A percentile compares a stretch with the other conserved stretches of the same genome.
Conservation (phyloP, 2,329 filamentous ascomycete species). For the Penicillium sp. region DNA sequence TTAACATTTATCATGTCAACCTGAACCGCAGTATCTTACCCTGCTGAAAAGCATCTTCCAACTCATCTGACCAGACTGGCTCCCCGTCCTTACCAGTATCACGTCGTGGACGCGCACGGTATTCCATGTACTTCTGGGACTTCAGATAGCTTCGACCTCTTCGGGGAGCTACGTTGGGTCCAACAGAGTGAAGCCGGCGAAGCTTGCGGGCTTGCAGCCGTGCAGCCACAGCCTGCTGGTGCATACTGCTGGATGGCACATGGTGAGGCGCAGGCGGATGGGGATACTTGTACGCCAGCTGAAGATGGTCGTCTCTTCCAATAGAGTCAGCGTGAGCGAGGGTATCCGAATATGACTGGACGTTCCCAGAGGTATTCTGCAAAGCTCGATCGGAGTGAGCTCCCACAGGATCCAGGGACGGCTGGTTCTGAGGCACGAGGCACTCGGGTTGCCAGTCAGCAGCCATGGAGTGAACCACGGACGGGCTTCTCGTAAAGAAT, state of each 20-base stretch:
- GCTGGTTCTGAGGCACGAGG: constrained; percentile 35
- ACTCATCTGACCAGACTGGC: constrained; percentile 43
- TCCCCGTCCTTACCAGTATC: constrained; percentile 42
- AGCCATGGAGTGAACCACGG: constrained; percentile 36
- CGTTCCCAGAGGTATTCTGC: constrained; percentile 42
- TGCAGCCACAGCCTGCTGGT: constrained; percentile 29
- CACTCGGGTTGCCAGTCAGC: constrained; percentile 39
- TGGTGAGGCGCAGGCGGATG: constrained; percentile 26
- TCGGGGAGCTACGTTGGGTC: constrained; percentile 24
- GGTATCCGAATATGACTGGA: constrained; percentile 37
- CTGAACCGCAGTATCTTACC: constrained; percentile 28
- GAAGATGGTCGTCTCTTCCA: constrained; percentile 33
- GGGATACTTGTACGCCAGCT: constrained; percentile 36
- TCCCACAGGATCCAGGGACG: constrained; percentile 33
- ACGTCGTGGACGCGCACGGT: constrained; percentile 40
- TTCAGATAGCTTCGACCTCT: constrained; percentile 35
- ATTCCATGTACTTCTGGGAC: constrained; percentile 43
- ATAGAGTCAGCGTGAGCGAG: constrained; percentile 25
- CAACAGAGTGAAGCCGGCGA: constrained; percentile 33
- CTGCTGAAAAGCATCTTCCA: constrained; percentile 46
- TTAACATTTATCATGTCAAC: constrained; percentile 10
- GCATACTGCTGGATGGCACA: constrained; percentile 21
- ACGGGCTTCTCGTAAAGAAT: constrained; percentile 37
- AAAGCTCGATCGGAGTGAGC: constrained; percentile 36
- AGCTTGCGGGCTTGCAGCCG: constrained; percentile 34